Evolutionary conservation across 331 rosid species (phyloP), one percentile per base, ranked within the genome.

Genomic region (Cucumis variabilis): DNA sequence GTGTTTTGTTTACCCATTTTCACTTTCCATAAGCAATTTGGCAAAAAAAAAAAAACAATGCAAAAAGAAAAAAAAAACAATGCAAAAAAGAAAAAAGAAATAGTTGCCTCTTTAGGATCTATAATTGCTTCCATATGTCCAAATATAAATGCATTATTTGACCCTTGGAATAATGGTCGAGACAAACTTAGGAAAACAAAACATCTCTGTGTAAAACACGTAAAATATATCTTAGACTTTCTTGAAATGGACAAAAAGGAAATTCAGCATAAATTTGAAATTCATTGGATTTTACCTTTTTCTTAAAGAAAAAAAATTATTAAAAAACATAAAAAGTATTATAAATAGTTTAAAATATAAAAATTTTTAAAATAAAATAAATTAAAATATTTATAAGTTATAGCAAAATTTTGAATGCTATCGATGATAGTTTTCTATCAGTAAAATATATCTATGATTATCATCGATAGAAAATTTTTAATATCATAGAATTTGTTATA

Each of bases 201-300:
- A 71, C 48, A 28, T 73, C 3, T 19, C 41, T 3, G 1, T 10
- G 12, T 8, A 37, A 2, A 73, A 73, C 9, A 73, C 53, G 9
- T 37, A 23, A 76, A 76, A 76, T 20, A 76, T 12, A 76, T 76
- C 1, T 76, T 23, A 76, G 62, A 76, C 82, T 46, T 76, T 76
- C 33, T 75, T 14, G 15, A 75, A 75, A 75, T 21, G 82, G 33
- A 7, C 46, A 33, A 41, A 41, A 75, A 46, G n/a, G 23, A 6
- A 75, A 75, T 46, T 75, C 23, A 11, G 82, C 62, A 44, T 75
- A 23, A 44, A 75, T 75, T 75, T 41, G 14, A 74, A 74, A 20
- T 74, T 9, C 28, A 44, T 41, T 74, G 58, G 51, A 33, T 19
- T 44, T 44, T 37, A 11, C 44, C 33, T 44, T 44, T 44, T 44